Conservation (phyloP, 140 eudicot species). For the Stevia rebaudiana region DNA sequence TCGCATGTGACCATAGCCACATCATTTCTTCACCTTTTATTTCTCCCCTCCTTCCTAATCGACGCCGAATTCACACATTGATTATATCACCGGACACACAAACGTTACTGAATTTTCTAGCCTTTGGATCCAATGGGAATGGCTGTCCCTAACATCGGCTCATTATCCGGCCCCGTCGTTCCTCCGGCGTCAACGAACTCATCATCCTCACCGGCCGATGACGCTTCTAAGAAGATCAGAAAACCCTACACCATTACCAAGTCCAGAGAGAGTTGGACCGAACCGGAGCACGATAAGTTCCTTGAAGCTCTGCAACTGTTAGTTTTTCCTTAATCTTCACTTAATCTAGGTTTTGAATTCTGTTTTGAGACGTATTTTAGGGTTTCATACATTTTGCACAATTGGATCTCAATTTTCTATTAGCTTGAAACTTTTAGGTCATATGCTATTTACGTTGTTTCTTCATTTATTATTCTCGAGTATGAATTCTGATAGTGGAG, state of each 20-base stretch:
- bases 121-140: conserved; percentile 51
- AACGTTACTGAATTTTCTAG: conserved; percentile 25
- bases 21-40: conserved; percentile 16
- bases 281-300: conserved; percentile 95
- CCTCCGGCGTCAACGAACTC: conserved; percentile 29
- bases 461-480: neutral
- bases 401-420: conserved; percentile 6
- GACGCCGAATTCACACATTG: neutral
- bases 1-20: conserved; percentile 26
- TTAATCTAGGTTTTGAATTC: conserved; percentile 11
- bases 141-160: conserved; percentile 55
- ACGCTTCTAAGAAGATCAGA: conserved; percentile 65
- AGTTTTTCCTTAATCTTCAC: conserved; percentile 26
- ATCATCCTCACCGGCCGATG: conserved; percentile 41
- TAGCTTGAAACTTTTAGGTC: neutral
- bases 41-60: conserved; percentile 12
- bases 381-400: neutral
- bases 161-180: conserved; percentile 39
- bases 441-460: neutral
- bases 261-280: conserved; percentile 97
- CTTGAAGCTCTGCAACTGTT: conserved; percentile 98
- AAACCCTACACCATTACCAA: conserved; percentile 92
- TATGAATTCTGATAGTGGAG: conserved; percentile 4
- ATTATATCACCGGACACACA: conserved; percentile 8
- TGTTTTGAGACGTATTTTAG: neutral